Percentiles rank a stretch among this genome's conserved stretches.
Evolutionary conservation across 73 alveolate species (phyloP).

Genomic region (Stentor coeruleus): DNA sequence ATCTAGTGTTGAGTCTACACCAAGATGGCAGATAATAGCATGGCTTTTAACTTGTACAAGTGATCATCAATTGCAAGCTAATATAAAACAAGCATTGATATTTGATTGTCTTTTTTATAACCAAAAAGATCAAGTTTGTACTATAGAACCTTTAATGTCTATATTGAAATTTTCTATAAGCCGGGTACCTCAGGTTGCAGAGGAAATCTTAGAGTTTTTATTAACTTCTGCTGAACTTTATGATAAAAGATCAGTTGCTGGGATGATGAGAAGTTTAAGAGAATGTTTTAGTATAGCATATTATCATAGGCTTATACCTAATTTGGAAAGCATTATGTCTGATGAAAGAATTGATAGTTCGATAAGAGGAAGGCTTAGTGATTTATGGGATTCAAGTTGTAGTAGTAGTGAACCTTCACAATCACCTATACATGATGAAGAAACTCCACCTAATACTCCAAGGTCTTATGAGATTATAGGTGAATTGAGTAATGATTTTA

Average conservation of each 20-base stretch:
- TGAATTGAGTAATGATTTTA: not conserved
- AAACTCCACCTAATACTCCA: not conserved
- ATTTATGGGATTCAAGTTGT: not conserved
- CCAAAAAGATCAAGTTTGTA: not conserved
- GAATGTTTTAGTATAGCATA: slow-evolving; percentile 13
- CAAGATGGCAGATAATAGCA: slow-evolving; percentile 6
- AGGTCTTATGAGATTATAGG: slow-evolving; percentile 20
- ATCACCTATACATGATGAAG: slow-evolving; percentile 24
- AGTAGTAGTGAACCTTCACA: not conserved
- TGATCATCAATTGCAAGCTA: slow-evolving; percentile 13
- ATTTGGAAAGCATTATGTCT: not conserved
- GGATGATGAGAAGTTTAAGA: not conserved
- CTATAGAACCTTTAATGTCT: slow-evolving; percentile 17
- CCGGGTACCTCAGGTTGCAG: not conserved
- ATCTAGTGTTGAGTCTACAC: not conserved
- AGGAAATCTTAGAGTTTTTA: slow-evolving; percentile 7
- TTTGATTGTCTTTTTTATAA: slow-evolving; percentile 2
- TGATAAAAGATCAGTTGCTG: slow-evolving; percentile 12
- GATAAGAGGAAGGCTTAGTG: not conserved
- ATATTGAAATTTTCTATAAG: not conserved
- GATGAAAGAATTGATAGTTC: not conserved
- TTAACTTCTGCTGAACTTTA: slow-evolving; percentile 18
- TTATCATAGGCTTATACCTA: not conserved
- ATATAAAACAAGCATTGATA: not conserved
- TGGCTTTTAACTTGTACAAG: not conserved